Evolutionary conservation across 1,284 basidiomycete genomes (phyloP).

Genomic region (Sporisorium sorghi): DNA sequence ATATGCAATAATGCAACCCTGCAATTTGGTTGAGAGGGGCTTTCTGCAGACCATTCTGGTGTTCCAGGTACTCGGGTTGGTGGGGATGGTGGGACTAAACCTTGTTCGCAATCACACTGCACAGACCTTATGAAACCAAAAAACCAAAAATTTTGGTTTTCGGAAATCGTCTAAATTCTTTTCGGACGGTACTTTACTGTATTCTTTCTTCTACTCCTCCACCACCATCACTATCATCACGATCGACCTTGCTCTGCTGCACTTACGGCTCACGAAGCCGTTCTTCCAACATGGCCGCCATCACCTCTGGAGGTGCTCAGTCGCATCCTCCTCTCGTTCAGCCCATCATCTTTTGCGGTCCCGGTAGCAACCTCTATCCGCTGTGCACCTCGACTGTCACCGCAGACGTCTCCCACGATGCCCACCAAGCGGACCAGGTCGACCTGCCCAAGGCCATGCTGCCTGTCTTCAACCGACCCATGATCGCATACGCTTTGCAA

Average conservation of each 20-base stretch:
- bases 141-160: too few relatives aligned
- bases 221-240: constrained; percentile 4
- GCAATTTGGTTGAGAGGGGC: too few relatives aligned
- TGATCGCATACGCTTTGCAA: constrained; percentile 66
- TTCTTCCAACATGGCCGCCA: constrained; percentile 23
- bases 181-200: neutral
- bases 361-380: constrained; percentile 64
- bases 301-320: constrained; percentile 15
- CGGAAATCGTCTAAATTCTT: too few relatives aligned
- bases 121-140: too few relatives aligned
- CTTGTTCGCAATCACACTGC: too few relatives aligned
- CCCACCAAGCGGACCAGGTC: constrained; percentile 9
- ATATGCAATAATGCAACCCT: too few relatives aligned
- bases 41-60: too few relatives aligned
- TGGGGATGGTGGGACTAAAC: too few relatives aligned
- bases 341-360: constrained; percentile 67
- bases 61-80: too few relatives aligned
- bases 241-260: neutral
- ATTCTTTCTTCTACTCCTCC: neutral
- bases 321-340: constrained; percentile 53
- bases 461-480: constrained; percentile 66
- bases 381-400: constrained; percentile 52
- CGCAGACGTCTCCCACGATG: constrained; percentile 19
- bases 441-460: constrained; percentile 66
- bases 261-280: neutral